phyloP scores from a whole-genome alignment of 148 eudicot genomes.

The Chenopodium album region DNA sequence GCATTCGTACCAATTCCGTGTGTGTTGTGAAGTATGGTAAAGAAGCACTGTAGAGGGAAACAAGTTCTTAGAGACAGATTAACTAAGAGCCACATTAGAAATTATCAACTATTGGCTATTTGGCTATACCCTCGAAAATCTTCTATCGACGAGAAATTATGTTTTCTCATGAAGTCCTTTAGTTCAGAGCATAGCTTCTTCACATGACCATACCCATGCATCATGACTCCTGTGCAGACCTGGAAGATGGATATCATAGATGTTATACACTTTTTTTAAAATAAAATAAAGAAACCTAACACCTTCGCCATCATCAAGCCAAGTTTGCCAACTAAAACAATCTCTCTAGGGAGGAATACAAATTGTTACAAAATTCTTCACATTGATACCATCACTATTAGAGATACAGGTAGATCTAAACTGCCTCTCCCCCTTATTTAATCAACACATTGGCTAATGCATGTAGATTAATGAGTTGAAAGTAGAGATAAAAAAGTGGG shows the following conservation, averaged over 20 bases:
- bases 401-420: no score
- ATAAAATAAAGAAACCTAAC: no score
- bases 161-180: constrained; percentile 87
- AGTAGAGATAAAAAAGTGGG: no score
- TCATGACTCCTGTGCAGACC: constrained; percentile 99
- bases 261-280: not conserved
- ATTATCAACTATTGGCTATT: not conserved
- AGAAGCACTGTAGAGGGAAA: constrained; percentile 26
- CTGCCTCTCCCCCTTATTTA: no score
- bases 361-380: no score
- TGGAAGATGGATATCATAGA: constrained; percentile 29
- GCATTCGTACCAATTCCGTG: constrained; percentile 78
- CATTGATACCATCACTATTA: no score
- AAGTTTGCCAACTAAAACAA: no score
- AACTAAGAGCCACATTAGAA: not conserved
- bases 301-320: no score
- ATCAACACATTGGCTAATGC: no score
- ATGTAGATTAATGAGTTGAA: no score
- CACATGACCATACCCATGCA: constrained; percentile 91
- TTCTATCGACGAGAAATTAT: constrained; percentile 87
- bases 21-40: constrained; percentile 92
- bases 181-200: constrained; percentile 85
- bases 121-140: constrained; percentile 84
- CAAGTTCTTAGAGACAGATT: constrained; percentile 1
- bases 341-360: no score